phyloP scores from a whole-genome alignment of 768 basidiomycete genomes.

The Leccinellum rugosiceps region DNA sequence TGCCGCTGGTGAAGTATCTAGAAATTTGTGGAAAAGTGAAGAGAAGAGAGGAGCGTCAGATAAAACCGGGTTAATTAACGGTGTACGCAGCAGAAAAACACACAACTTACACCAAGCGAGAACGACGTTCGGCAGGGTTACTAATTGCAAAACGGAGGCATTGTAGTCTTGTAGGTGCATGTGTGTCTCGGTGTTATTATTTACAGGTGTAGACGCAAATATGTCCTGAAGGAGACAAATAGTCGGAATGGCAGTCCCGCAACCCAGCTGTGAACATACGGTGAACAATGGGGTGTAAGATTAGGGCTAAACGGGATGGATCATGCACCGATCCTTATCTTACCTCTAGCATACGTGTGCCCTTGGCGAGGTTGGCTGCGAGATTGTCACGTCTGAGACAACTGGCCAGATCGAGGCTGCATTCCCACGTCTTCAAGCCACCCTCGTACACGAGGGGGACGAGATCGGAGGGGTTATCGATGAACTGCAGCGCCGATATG shows the following conservation, averaged over 20 bases:
- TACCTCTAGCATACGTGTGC: slow-evolving; percentile 73
- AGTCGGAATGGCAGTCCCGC: slow-evolving; percentile 87
- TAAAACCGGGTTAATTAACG: background rate
- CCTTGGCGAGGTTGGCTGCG: slow-evolving; percentile 30
- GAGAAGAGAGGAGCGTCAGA: background rate
- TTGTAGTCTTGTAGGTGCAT: slow-evolving; percentile 95
- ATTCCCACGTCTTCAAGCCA: slow-evolving; percentile 98
- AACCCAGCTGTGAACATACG: slow-evolving; percentile 65
- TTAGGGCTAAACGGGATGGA: background rate
- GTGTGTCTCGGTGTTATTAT: slow-evolving; percentile 36
- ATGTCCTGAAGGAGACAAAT: slow-evolving; percentile 66
- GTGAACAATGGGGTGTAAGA: background rate
- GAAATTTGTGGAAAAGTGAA: background rate
- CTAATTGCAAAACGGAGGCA: slow-evolving; percentile 69
- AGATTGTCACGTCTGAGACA: slow-evolving; percentile 45
- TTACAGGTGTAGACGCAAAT: slow-evolving; percentile 36
- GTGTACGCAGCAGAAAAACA: background rate
- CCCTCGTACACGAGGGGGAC: slow-evolving; percentile 94
- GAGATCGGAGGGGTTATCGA: slow-evolving; percentile 86
- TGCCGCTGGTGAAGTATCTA: slow-evolving; percentile 64
- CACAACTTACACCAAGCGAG: slow-evolving; percentile 73
- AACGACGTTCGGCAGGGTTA: slow-evolving; percentile 76
- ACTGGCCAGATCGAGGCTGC: slow-evolving; percentile 80
- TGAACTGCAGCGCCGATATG: slow-evolving; percentile 50
- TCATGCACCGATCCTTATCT: background rate